Conservation (phyloP, 768 basidiomycete species). For the Termitomyces sp. region DNA sequence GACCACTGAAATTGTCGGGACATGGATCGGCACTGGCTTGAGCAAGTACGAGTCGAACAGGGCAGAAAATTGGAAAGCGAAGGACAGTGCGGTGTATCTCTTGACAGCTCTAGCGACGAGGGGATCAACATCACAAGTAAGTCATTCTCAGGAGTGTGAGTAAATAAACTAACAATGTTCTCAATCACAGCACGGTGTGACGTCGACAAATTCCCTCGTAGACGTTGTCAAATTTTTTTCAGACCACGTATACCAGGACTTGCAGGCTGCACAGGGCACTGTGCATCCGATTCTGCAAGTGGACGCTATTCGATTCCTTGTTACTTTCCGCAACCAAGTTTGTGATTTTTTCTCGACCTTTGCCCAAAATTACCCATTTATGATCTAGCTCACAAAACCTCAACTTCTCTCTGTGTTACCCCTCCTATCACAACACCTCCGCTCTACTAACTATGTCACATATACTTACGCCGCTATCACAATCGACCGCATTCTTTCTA, state of each 20-base stretch:
- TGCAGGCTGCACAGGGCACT: constrained; percentile 61
- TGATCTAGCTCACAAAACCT: constrained; percentile 76
- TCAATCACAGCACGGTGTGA: constrained; percentile 77
- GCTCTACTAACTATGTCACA: constrained; percentile 83
- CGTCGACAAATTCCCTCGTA: constrained; percentile 86
- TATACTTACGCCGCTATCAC: constrained; percentile 97
- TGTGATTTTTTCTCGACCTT: constrained; percentile 11
- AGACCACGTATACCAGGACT: constrained; percentile 83
- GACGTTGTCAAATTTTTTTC: constrained; percentile 97
- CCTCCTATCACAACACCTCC: constrained; percentile 76
- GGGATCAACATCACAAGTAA: constrained; percentile 80
- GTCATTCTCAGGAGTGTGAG: constrained; percentile 14
- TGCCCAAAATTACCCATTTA: background rate
- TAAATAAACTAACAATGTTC: constrained; percentile 1
- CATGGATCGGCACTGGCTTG: constrained; percentile 80
- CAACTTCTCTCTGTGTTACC: constrained; percentile 92
- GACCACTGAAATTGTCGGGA: constrained; percentile 82
- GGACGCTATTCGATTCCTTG: constrained; percentile 91
- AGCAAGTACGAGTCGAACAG: constrained; percentile 62
- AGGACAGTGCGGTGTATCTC: constrained; percentile 91
- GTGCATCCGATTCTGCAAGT: constrained; percentile 92
- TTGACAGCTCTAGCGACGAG: constrained; percentile 91
- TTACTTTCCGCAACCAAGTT: constrained; percentile 96
- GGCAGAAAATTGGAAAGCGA: constrained; percentile 76
- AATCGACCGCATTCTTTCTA: constrained; percentile 93